These are phyloP conservation scores for Paramecium biaurelia DNA, from an alignment of 73 alveolate genomes.

Conservation along the genomic window DNA sequence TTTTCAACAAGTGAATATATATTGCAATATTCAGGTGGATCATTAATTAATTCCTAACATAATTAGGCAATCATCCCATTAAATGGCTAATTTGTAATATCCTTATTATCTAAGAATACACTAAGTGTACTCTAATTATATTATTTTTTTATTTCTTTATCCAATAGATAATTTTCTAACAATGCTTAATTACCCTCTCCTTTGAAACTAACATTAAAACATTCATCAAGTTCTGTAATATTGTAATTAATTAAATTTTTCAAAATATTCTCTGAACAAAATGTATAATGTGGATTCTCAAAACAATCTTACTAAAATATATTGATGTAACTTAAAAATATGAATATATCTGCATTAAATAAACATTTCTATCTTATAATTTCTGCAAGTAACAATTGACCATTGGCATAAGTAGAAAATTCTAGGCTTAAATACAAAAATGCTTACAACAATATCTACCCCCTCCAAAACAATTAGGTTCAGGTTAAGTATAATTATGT, in stretches of 20 bases:
- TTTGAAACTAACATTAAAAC: not conserved
- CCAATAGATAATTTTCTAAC: not conserved
- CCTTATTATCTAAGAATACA: not conserved
- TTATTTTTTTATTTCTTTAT: not conserved
- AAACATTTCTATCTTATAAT: not conserved
- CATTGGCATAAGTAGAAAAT: not conserved
- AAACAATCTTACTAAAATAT: not conserved
- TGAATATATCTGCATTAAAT: not conserved
- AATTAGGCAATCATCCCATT: not conserved
- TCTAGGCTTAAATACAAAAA: not conserved
- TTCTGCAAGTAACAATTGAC: not conserved
- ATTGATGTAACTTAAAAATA: not conserved
- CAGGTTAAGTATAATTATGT: not conserved
- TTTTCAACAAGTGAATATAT: not conserved
- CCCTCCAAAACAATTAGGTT: constrained; percentile 12
- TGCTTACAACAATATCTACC: constrained; percentile 34
- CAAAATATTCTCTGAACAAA: not conserved
- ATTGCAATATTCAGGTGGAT: not conserved
- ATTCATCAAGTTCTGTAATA: not conserved
- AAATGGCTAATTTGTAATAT: not conserved
- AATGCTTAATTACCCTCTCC: not conserved
- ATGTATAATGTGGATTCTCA: not conserved
- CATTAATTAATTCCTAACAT: not conserved
- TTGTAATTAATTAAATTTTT: not conserved
- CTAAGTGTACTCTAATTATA: not conserved